phyloP scores from a whole-genome alignment of 441 rosid species.

The Iberis amara region DNA sequence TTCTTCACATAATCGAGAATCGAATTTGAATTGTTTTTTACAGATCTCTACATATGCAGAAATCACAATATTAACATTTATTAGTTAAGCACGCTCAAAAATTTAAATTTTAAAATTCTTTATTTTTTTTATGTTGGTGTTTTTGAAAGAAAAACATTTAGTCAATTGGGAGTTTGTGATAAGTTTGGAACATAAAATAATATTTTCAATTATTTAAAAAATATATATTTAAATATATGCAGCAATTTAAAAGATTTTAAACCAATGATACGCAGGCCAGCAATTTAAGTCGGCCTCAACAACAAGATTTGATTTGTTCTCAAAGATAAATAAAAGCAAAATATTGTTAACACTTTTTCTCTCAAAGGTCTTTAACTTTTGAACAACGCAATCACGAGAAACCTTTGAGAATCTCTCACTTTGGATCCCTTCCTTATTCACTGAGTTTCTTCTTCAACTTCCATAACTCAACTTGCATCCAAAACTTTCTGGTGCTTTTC shows the following conservation, averaged over 20 bases:
- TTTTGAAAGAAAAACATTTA: too few relatives aligned
- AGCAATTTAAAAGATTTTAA: constrained; percentile 20
- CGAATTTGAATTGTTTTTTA: too few relatives aligned
- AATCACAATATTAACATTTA: too few relatives aligned
- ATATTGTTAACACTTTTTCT: constrained; percentile 11
- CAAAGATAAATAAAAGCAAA: constrained; percentile 5
- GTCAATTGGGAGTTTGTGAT: too few relatives aligned
- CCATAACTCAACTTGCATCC: constrained; percentile 32
- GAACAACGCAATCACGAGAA: constrained; percentile 74
- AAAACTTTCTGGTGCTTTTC: constrained; percentile 34
- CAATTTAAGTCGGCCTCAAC: background rate
- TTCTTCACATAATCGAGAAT: too few relatives aligned
- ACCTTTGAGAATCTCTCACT: constrained; percentile 45
- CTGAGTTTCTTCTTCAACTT: constrained; percentile 39
- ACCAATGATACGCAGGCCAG: constrained; percentile 10
- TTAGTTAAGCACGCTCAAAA: too few relatives aligned
- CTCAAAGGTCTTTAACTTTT: constrained; percentile 36
- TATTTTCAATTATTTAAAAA: too few relatives aligned
- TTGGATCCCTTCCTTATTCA: constrained; percentile 38
- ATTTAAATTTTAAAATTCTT: too few relatives aligned
- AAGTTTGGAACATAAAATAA: too few relatives aligned
- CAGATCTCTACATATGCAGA: too few relatives aligned
- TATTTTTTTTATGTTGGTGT: too few relatives aligned
- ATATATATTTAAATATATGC: too few relatives aligned
- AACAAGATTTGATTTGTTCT: constrained; percentile 30